Percentiles rank a stretch among this genome's conserved stretches.
Evolutionary conservation across 805 yeast genomes (phyloP).

Genomic region (Komagataella populi): DNA sequence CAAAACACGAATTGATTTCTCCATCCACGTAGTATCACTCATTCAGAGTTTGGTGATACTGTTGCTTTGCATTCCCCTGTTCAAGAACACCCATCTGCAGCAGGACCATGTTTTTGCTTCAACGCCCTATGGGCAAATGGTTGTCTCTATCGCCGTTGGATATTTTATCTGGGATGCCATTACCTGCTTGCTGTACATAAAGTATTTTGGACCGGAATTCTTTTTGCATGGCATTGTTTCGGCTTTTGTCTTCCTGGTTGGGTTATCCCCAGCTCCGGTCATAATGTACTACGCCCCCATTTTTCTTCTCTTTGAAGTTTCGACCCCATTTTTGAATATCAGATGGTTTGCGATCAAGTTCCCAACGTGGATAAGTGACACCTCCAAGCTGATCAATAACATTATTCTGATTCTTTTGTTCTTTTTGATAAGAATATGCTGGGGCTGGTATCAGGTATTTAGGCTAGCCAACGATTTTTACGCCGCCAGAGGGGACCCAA

Average conservation of each 20-base stretch:
- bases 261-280: constrained; percentile 7
- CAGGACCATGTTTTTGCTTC: constrained; percentile 17
- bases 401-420: constrained; percentile 18
- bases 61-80: constrained; percentile 15
- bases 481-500: constrained; percentile 11
- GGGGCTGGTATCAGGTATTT: constrained; percentile 24
- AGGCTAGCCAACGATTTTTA: constrained; percentile 15
- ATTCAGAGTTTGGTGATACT: constrained; percentile 18
- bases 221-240: constrained; percentile 22
- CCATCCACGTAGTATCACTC: constrained; percentile 19
- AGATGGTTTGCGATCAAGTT: constrained; percentile 23
- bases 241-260: constrained; percentile 14
- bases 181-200: constrained; percentile 13
- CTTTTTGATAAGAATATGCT: constrained; percentile 19
- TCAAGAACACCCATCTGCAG: constrained; percentile 13
- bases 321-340: constrained; percentile 22
- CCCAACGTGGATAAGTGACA: constrained; percentile 12
- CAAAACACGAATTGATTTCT: constrained; percentile 14
- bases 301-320: constrained; percentile 20
- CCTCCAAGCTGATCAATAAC: constrained; percentile 18
- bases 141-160: constrained; percentile 16
- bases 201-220: constrained; percentile 20
- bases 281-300: constrained; percentile 20
- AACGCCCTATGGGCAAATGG: constrained; percentile 19
- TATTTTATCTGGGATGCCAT: constrained; percentile 23